phyloP scores from a whole-genome alignment of 306 rosid genomes.

The Cucurbita moschata region DNA sequence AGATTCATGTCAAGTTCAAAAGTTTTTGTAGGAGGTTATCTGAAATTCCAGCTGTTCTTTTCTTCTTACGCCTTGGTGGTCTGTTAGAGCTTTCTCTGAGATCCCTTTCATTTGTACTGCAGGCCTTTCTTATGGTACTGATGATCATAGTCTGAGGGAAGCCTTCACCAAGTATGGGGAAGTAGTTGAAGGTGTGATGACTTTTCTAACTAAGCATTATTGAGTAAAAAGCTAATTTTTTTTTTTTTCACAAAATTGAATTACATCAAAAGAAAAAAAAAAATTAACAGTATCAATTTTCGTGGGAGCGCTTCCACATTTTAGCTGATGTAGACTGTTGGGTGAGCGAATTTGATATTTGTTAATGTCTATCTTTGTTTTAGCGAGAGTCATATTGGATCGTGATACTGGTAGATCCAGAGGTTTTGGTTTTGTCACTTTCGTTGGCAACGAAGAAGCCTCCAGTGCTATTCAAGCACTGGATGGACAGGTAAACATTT shows the following conservation, averaged over 20 bases:
- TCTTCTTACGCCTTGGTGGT: neutral
- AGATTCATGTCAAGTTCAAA: constrained; percentile 56
- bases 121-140: constrained; percentile 64
- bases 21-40: constrained; percentile 70
- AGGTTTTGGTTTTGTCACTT: constrained; percentile 83
- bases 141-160: constrained; percentile 51
- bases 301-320: neutral
- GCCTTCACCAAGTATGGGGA: constrained; percentile 68
- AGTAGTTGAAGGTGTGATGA: constrained; percentile 52
- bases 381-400: constrained; percentile 63
- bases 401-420: constrained; percentile 79
- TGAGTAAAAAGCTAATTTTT: neutral
- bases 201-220: neutral
- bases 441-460: constrained; percentile 54
- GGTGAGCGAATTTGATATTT: neutral
- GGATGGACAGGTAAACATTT: constrained; percentile 59
- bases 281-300: neutral
- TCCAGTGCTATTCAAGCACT: constrained; percentile 77
- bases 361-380: neutral
- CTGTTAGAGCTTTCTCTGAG: neutral
- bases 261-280: neutral
- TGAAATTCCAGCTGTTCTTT: neutral
- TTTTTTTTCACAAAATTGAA: neutral
- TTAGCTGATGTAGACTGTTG: neutral
- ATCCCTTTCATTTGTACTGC: constrained; percentile 2